Evolutionary conservation across 2,329 filamentous ascomycete genomes (phyloP).

Genomic region (Aspergillus carbonarius): DNA sequence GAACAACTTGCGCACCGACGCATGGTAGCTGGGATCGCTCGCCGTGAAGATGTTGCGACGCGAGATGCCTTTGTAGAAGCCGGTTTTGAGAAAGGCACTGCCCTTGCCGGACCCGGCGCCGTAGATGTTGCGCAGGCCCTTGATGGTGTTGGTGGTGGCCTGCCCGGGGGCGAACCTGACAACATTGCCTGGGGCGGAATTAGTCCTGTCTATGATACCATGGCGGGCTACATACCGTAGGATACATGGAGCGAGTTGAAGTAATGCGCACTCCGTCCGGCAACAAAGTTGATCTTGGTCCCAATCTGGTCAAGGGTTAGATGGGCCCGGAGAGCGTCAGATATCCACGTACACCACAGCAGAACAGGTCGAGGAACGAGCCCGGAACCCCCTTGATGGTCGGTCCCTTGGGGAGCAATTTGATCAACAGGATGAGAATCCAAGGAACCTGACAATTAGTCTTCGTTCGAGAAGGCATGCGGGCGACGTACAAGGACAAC

Average conservation of each 20-base stretch:
- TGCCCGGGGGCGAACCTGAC: constrained; percentile 25
- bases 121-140: constrained; percentile 25
- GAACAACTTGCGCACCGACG: constrained; percentile 25
- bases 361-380: constrained; percentile 13
- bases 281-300: constrained; percentile 22
- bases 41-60: constrained; percentile 27
- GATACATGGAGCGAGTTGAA: constrained; percentile 21
- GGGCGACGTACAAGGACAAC: constrained; percentile 2
- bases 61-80: constrained; percentile 26
- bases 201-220: neutral
- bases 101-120: constrained; percentile 19
- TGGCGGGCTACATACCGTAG: constrained; percentile 16
- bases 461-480: neutral
- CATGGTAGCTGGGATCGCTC: constrained; percentile 23
- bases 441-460: constrained; percentile 8
- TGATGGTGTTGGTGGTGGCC: constrained; percentile 26
- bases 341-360: constrained; percentile 21
- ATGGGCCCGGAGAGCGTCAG: too few species aligned
- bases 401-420: constrained; percentile 18
- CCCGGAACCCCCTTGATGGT: constrained; percentile 20
- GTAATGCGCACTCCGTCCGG: constrained; percentile 20
- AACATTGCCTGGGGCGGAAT: constrained; percentile 18
- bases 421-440: constrained; percentile 18
- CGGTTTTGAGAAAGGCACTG: constrained; percentile 23
- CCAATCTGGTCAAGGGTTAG: too few species aligned